Evolutionary conservation across 139 green algal genomes (phyloP), one percentile per base, ranked within the genome.

Genomic region (Micractinium conductrix): DNA sequence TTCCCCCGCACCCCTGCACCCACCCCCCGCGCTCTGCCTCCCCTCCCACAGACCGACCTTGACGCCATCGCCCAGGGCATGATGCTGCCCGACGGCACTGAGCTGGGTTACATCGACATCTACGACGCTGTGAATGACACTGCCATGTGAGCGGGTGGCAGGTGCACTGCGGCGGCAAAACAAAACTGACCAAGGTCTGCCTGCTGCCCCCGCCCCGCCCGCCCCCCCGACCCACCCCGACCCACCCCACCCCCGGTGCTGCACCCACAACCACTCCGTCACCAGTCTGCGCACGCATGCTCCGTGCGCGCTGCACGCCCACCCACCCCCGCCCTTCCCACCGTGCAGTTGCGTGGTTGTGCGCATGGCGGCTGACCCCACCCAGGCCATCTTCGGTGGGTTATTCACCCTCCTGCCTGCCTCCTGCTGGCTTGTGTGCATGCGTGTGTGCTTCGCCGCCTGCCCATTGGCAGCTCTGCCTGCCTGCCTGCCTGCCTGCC

Each of bases 101-200:
- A 72, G 65, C 65, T 72, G 65, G 65, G 65, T 14, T 72, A 72
- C 65, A 44, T 38, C 16, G 65, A 72, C 65, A 72, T 72, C 12
- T 72, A 30, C 16, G 65, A 72, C n/a, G 65, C 65, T 1, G n/a
- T 72, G 12, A 72, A 72, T 33, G 33, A 72, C 65, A 72, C 65
- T 33, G 65, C 65, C 65, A 12, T 72, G 53, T 62, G 10, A 62
- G 53, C 7, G 5, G 5, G 53, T 19, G 10, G 53, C 24, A 22
- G 53, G 53, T 62, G 53, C 26, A 62, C 53, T 14, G 8, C 53
- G 24, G 53, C 8, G n/a, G 7, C 53, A 62, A 62, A 16, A 16
- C 48, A 58, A 10, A 16, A 58, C 10, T 19, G 53, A 30, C 19
- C 53, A 62, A 28, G 53, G 19, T 16, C 2, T 22, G 53, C 2